A percentile compares a stretch with the other conserved stretches of the same genome.
phyloP scores from a whole-genome alignment of 164 flowering plant genomes.

The Cinnamomum chago region DNA sequence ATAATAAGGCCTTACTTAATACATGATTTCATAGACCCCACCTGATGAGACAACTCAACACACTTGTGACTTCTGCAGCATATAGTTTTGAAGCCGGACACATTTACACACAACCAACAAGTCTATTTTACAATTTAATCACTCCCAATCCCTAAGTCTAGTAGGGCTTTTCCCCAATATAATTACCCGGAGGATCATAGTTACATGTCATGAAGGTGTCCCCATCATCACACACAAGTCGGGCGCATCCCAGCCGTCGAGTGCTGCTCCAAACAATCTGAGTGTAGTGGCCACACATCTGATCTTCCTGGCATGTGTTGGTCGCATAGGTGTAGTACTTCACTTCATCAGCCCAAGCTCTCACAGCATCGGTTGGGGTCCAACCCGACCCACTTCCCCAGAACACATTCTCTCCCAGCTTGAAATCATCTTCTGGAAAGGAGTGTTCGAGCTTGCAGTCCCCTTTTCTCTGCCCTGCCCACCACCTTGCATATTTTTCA shows the following conservation, averaged over 20 bases:
- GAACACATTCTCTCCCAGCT: constrained; percentile 77
- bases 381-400: constrained; percentile 81
- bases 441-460: constrained; percentile 78
- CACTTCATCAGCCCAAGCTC: constrained; percentile 74
- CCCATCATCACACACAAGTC: constrained; percentile 66
- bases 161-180: constrained; percentile 59
- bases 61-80: too few relatives aligned
- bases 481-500: constrained; percentile 64
- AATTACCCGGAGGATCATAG: constrained; percentile 78
- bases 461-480: constrained; percentile 53
- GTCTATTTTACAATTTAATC: too few relatives aligned
- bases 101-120: too few relatives aligned
- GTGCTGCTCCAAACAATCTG: constrained; percentile 85
- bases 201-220: constrained; percentile 92
- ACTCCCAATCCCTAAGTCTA: neutral
- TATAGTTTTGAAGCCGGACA: too few relatives aligned
- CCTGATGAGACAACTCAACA: too few relatives aligned
- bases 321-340: constrained; percentile 51
- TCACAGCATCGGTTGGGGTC: constrained; percentile 71
- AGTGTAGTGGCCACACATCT: constrained; percentile 86
- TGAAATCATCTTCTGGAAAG: constrained; percentile 38
- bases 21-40: too few relatives aligned
- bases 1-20: too few relatives aligned
- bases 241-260: constrained; percentile 67
- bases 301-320: constrained; percentile 50